Percentiles rank a stretch among this genome's conserved stretches.
These are phyloP conservation scores for Candida pseudofarinosa DNA, from an alignment of 805 yeast genomes.

Conservation along the genomic window DNA sequence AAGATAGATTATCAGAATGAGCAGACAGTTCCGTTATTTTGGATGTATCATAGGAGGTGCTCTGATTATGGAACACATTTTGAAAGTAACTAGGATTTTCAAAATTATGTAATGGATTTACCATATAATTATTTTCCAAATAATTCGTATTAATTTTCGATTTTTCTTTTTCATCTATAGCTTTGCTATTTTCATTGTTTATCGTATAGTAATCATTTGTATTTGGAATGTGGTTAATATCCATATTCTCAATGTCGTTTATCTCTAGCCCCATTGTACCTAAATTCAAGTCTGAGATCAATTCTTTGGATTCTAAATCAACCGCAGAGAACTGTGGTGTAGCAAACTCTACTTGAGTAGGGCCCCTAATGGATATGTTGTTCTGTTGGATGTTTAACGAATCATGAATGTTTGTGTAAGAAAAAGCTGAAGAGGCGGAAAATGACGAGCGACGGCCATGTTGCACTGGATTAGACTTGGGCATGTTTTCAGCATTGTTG, in stretches of 20 bases:
- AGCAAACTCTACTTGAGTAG: conserved; percentile 72
- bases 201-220: neutral
- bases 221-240: conserved; percentile 15
- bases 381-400: conserved; percentile 30
- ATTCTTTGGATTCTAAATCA: conserved; percentile 30
- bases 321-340: conserved; percentile 69
- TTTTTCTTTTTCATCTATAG: neutral
- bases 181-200: neutral
- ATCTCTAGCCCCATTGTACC: conserved; percentile 30
- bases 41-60: neutral
- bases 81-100: conserved; percentile 34
- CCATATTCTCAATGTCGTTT: conserved; percentile 25
- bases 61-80: neutral
- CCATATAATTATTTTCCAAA: conserved; percentile 15
- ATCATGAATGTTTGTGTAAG: conserved; percentile 54
- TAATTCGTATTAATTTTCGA: conserved; percentile 12
- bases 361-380: conserved; percentile 36
- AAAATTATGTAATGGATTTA: conserved; percentile 30
- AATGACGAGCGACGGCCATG: conserved; percentile 52
- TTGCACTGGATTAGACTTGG: conserved; percentile 3
- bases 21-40: neutral
- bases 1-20: neutral
- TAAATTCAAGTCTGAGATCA: conserved; percentile 33
- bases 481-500: conserved; percentile 1
- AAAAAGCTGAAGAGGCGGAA: conserved; percentile 57